A percentile compares a stretch with the other conserved stretches of the same genome.
Evolutionary conservation across 2,329 filamentous ascomycete genomes (phyloP).

Genomic region (Cylindrodendrum hubeiense): DNA sequence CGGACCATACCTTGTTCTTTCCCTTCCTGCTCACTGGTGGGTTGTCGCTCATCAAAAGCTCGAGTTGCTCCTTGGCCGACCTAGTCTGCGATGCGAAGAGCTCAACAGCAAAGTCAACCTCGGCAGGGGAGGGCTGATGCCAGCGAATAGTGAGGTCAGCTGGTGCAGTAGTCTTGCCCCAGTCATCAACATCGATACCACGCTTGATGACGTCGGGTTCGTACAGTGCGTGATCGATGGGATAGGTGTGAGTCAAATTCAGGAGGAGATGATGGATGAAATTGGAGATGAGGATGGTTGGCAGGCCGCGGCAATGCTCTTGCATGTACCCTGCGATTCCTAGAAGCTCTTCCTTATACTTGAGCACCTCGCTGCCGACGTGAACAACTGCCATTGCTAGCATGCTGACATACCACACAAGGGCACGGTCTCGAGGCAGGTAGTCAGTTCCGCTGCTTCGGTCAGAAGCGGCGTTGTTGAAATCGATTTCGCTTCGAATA

Average conservation of each 20-base stretch:
- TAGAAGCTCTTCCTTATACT: conserved; percentile 89
- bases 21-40: conserved; percentile 90
- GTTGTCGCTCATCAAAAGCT: conserved; percentile 82
- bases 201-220: conserved; percentile 79
- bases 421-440: conserved; percentile 87
- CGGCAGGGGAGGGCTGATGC: conserved; percentile 85
- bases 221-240: conserved; percentile 88
- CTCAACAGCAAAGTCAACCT: conserved; percentile 90
- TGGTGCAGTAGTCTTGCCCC: conserved; percentile 84
- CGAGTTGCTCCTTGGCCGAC: conserved; percentile 80
- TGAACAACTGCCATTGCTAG: conserved; percentile 98
- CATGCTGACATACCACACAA: conserved; percentile 98
- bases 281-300: conserved; percentile 96
- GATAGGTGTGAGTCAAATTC: conserved; percentile 94
- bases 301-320: conserved; percentile 90
- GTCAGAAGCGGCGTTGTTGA: conserved; percentile 95
- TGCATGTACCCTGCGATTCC: conserved; percentile 97
- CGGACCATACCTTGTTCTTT: conserved; percentile 98
- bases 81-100: conserved; percentile 88
- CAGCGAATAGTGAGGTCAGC: conserved; percentile 86
- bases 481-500: conserved; percentile 96
- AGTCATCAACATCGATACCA: conserved; percentile 82
- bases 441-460: conserved; percentile 94
- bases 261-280: conserved; percentile 96
- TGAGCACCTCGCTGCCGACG: conserved; percentile 89